phyloP scores from a whole-genome alignment of 495 filamentous ascomycete species.

The Acidomyces sp. region DNA sequence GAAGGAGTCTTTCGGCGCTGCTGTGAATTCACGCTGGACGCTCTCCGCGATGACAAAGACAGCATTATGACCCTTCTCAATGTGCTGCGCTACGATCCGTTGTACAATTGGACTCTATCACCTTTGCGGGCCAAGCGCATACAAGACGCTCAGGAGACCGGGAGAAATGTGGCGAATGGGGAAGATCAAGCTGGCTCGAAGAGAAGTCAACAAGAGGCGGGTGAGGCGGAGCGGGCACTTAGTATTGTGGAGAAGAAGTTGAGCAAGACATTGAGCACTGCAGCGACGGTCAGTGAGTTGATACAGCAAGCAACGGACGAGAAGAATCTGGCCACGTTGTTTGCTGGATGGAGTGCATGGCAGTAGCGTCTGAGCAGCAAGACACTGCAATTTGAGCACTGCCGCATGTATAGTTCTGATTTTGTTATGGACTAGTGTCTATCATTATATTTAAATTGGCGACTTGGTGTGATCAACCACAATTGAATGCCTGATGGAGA shows the following conservation, averaged over 20 bases:
- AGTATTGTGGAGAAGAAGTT: conserved; percentile 91
- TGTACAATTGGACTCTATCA: conserved; percentile 93
- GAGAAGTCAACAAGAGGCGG: conserved; percentile 51
- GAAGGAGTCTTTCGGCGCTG: conserved; percentile 93
- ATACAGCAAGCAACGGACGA: conserved; percentile 94
- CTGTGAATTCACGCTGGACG: conserved; percentile 93
- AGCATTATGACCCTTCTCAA: conserved; percentile 96
- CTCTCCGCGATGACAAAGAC: conserved; percentile 79
- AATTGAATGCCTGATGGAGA: too few species aligned
- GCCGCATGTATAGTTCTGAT: too few species aligned
- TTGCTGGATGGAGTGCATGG: conserved; percentile 28
- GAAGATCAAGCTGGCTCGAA: conserved; percentile 26
- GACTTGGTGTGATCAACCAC: too few species aligned
- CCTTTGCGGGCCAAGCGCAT: conserved; percentile 68
- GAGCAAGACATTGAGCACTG: conserved; percentile 81
- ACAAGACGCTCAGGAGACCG: conserved; percentile 50
- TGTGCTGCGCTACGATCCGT: conserved; percentile 86
- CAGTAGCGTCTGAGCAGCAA: not conserved
- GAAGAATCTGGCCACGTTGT: conserved; percentile 80
- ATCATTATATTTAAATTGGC: too few species aligned
- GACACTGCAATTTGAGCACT: too few species aligned
- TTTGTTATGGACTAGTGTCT: too few species aligned
- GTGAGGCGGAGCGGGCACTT: conserved; percentile 82
- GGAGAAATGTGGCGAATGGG: conserved; percentile 29
- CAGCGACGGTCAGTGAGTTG: conserved; percentile 88